Evolutionary conservation across 495 filamentous ascomycete species (phyloP).

Genomic region (Pseudoneurospora amorphoporcata): DNA sequence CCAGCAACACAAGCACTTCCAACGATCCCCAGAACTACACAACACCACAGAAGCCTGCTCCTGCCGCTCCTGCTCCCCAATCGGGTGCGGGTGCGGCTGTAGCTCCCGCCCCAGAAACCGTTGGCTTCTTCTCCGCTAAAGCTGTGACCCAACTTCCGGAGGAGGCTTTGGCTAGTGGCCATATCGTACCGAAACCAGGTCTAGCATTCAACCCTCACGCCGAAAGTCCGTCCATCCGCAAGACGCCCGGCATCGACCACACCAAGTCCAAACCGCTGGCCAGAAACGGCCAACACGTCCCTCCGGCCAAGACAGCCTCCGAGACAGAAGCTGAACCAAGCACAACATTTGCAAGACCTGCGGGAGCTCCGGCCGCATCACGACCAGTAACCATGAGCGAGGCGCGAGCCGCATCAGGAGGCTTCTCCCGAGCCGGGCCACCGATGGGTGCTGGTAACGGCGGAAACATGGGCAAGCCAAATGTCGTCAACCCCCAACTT

Average conservation of each 20-base stretch:
- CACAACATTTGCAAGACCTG: neutral
- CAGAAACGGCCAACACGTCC: constrained; percentile 32
- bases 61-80: constrained; percentile 1
- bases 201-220: constrained; percentile 69
- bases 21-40: constrained; percentile 21
- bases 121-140: constrained; percentile 64
- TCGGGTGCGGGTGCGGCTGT: neutral
- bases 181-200: constrained; percentile 32
- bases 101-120: constrained; percentile 8
- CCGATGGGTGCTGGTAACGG: neutral
- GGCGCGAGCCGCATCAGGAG: constrained; percentile 2
- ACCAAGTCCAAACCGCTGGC: constrained; percentile 56
- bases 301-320: constrained; percentile 19
- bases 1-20: constrained; percentile 12
- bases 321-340: neutral
- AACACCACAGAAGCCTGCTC: constrained; percentile 22
- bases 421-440: constrained; percentile 5
- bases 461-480: constrained; percentile 20
- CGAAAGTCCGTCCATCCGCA: constrained; percentile 79
- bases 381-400: neutral
- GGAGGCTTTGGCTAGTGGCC: constrained; percentile 22
- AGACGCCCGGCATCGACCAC: constrained; percentile 84
- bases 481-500: constrained; percentile 60
- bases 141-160: constrained; percentile 41
- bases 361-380: neutral